These are phyloP conservation scores for Perkinsus chesapeaki DNA, from an alignment of 169 alveolate species.

Conservation along the genomic window DNA sequence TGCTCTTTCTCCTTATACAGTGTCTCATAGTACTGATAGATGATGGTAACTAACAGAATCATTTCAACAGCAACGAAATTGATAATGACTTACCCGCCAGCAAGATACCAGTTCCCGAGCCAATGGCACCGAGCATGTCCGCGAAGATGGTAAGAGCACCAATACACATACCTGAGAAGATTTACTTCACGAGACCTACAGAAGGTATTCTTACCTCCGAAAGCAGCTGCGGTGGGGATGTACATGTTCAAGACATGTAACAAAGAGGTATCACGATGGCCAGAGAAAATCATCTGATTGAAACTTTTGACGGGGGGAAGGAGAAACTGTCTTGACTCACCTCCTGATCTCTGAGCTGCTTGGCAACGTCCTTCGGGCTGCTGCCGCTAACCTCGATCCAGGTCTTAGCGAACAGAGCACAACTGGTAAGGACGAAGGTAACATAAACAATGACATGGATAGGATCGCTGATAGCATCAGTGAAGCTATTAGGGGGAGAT, in stretches of 20 bases:
- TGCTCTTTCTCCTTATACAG: constrained; percentile 89
- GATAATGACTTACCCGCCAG: not conserved
- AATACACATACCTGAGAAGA: constrained; percentile 79
- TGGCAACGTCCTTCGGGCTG: constrained; percentile 98
- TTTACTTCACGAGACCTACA: not conserved
- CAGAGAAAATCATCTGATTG: constrained; percentile 80
- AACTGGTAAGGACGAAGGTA: constrained; percentile 90
- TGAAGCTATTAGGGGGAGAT: constrained; percentile 91
- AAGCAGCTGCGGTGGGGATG: constrained; percentile 99
- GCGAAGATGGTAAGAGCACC: constrained; percentile 98
- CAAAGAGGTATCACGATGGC: constrained; percentile 77
- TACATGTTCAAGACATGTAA: constrained; percentile 72
- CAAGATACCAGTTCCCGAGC: constrained; percentile 96
- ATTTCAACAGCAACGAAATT: constrained; percentile 20
- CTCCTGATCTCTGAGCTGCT: constrained; percentile 93
- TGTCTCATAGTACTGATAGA: constrained; percentile 96
- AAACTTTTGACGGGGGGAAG: too few species aligned
- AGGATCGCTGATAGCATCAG: constrained; percentile 88
- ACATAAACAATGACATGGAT: constrained; percentile 92
- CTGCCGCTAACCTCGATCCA: constrained; percentile 99
- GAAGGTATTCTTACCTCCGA: constrained; percentile 80
- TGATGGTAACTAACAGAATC: constrained; percentile 95
- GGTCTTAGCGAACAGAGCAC: constrained; percentile 98
- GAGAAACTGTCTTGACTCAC: too few species aligned
- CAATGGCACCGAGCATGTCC: constrained; percentile 99